Evolutionary conservation across 2,329 filamentous ascomycete species (phyloP).

Genomic region (Penicillium fuscoglaucum): DNA sequence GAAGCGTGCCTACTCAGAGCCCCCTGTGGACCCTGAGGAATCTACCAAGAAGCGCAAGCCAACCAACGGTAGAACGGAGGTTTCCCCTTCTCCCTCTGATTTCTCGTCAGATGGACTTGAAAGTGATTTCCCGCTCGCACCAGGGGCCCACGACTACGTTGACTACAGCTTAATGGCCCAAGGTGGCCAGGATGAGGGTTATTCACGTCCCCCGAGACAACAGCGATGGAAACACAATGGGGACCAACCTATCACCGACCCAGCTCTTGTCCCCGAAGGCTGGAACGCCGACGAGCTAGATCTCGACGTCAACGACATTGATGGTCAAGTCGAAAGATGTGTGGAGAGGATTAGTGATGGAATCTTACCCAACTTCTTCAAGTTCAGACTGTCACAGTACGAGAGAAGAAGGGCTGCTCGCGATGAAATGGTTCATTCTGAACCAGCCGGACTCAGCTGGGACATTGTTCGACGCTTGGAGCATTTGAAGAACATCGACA

Average conservation of each 20-base stretch:
- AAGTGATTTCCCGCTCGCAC: background rate
- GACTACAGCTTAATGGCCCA: background rate
- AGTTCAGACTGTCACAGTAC: background rate
- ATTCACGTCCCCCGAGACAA: background rate
- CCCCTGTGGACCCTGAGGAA: too few relatives aligned
- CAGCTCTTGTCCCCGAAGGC: background rate
- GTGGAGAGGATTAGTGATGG: slow-evolving; percentile 1
- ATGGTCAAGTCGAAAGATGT: slow-evolving; percentile 1
- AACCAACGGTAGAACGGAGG: background rate
- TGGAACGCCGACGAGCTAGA: slow-evolving; percentile 1
- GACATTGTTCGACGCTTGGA: background rate
- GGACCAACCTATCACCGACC: background rate
- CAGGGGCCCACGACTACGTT: background rate
- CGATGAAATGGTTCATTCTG: background rate
- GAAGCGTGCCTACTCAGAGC: background rate
- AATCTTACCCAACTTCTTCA: slow-evolving; percentile 2
- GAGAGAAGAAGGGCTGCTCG: background rate
- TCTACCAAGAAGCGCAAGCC: background rate
- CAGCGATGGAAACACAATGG: background rate
- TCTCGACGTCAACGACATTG: background rate
- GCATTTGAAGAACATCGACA: background rate
- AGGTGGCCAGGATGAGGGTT: background rate
- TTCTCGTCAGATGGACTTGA: background rate
- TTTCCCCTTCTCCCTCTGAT: background rate
- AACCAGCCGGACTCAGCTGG: background rate